Evolutionary conservation across 441 rosid species (phyloP), one percentile per base, ranked within the genome.

Genomic region (Arabidopsis hybrid): DNA sequence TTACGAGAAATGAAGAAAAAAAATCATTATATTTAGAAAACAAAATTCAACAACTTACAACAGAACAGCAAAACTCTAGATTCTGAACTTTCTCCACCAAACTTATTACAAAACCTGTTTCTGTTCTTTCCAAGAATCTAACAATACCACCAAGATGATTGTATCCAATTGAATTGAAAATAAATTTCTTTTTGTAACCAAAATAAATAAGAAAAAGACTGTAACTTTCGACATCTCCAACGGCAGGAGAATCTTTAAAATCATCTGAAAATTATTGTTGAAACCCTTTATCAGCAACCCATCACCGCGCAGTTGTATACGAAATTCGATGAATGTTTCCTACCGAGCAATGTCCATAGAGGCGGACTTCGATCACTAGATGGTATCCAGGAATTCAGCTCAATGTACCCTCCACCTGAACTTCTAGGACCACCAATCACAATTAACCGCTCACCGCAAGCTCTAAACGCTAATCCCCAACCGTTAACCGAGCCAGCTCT

Each of bases 381-480:
- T 9, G 90, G 90, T 61, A 70, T 43, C 90, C 90, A 86, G n/a
- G 88, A 86, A 70, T 83, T 86, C 36, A 86, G 72, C 74, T 83
- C 88, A 60, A 86, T 72, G 64, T 70, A 75, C 16, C 85, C 90
- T 35, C 85, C 88, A 71, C 83, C 86, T 12, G 86, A 85, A 21
- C 78, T 84, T 75, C 51, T 80, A 56, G 83, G 90, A 39, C 90
- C 86, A 36, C 90, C 90, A 6, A 86, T 86, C 31, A 86, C 86
- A 65, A 86, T 76, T 9, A 84, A 77, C 73, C 79, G 65, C 26
- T 83, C 78, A 8, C 90, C 90, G 12, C 85, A 86, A 21, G 88
- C 88, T 73, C 83, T 83, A 73, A 86, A 86, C 69, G 90, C 90
- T 36, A 86, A 78, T 4, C 90, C 90, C 90, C 90, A 86, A 18